Percentiles rank a stretch among this genome's conserved stretches.
Evolutionary conservation across 306 rosid genomes (phyloP).

Genomic region (Lathyrus sativus): DNA sequence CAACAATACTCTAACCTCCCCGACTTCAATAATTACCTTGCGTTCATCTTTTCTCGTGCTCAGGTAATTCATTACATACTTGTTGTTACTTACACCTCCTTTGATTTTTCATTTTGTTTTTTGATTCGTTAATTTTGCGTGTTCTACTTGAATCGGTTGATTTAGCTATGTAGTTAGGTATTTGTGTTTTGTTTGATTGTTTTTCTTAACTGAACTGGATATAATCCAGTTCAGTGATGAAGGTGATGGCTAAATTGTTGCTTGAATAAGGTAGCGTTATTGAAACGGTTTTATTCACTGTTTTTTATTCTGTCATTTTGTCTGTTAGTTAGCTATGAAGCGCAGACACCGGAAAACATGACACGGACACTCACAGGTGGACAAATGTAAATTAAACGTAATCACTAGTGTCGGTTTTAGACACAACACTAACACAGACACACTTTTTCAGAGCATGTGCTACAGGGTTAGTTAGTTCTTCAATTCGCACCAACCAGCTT

Average conservation of each 20-base stretch:
- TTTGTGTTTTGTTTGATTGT: constrained; percentile 30
- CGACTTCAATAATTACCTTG: constrained; percentile 93
- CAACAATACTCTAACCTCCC: constrained; percentile 87
- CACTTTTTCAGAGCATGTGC: no score
- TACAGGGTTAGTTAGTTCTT: neutral
- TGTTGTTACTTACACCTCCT: no score
- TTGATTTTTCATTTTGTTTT: neutral
- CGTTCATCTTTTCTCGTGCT: constrained; percentile 86
- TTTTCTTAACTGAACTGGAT: constrained; percentile 16
- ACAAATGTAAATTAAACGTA: no score
- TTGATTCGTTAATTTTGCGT: neutral
- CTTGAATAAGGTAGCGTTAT: neutral
- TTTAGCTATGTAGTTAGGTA: neutral
- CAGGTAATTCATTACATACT: constrained; percentile 51
- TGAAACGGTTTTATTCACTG: constrained; percentile 1
- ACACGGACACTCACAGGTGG: no score
- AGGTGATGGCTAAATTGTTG: constrained; percentile 6
- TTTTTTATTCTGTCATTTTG: neutral
- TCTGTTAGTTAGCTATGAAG: neutral
- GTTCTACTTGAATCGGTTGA: constrained; percentile 11
- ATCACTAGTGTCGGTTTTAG: no score
- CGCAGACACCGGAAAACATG: no score
- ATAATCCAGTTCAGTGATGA: constrained; percentile 18
- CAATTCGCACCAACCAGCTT: neutral
- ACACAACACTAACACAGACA: no score